phyloP scores from a whole-genome alignment of 2,329 filamentous ascomycete species.

The Penicillium capsulatum region DNA sequence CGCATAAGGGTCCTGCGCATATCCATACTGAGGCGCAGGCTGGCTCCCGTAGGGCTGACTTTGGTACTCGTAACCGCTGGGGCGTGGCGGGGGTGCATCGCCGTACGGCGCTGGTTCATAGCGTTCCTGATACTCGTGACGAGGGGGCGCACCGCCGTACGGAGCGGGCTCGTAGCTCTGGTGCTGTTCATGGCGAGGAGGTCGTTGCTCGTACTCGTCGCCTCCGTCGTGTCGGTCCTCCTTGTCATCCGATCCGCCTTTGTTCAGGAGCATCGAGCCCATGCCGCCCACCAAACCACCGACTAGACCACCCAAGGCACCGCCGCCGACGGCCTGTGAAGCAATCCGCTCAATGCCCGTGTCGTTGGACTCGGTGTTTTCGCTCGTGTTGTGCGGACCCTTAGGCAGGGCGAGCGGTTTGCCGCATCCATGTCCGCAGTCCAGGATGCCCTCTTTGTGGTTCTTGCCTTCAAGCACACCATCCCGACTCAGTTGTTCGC shows the following conservation, averaged over 20 bases:
- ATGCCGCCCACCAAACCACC: slow-evolving; percentile 60
- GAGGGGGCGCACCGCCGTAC: slow-evolving; percentile 5
- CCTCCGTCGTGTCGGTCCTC: slow-evolving; percentile 7
- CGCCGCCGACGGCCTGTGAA: slow-evolving; percentile 59
- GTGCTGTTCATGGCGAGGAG: slow-evolving; percentile 5
- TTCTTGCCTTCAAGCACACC: slow-evolving; percentile 76
- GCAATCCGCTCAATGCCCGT: slow-evolving; percentile 49
- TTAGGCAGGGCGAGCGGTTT: slow-evolving; percentile 75
- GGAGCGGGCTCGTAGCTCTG: slow-evolving; percentile 14
- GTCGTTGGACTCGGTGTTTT: slow-evolving; percentile 16
- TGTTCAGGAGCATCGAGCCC: slow-evolving; percentile 60
- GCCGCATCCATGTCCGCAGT: slow-evolving; percentile 80
- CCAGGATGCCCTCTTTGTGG: slow-evolving; percentile 79
- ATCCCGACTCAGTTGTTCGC: slow-evolving; percentile 68
- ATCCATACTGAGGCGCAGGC: slow-evolving; percentile 9
- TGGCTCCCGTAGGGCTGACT: slow-evolving; percentile 13
- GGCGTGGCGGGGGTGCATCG: slow-evolving; percentile 3
- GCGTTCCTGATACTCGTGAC: slow-evolving; percentile 11
- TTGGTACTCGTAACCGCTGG: slow-evolving; percentile 17
- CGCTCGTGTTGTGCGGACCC: slow-evolving; percentile 23
- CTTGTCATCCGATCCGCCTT: slow-evolving; percentile 28
- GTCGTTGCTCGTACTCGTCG: slow-evolving; percentile 7
- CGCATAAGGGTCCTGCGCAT: slow-evolving; percentile 4
- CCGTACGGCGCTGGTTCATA: slow-evolving; percentile 14
- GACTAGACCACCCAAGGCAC: slow-evolving; percentile 65